Percentiles rank a stretch among this genome's conserved stretches.
These are phyloP conservation scores for Neurospora sp. DNA, from an alignment of 495 filamentous ascomycete species.

Conservation along the genomic window DNA sequence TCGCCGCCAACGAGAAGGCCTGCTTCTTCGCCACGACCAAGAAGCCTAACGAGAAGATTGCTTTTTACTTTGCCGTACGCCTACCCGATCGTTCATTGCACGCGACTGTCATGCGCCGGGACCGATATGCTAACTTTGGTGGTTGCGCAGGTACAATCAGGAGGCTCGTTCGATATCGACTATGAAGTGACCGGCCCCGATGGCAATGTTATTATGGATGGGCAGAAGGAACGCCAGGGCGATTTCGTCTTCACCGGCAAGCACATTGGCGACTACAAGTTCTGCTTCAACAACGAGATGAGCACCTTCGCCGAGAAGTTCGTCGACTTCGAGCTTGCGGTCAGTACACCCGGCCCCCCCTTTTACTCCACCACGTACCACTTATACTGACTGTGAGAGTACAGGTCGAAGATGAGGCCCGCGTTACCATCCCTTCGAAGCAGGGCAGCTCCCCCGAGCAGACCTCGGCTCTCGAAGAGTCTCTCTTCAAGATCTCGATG, in stretches of 20 bases:
- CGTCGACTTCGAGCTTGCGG: conserved; percentile 97
- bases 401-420: conserved; percentile 89
- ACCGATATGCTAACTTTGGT: background rate
- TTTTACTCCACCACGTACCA: background rate
- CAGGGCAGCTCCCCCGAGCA: conserved; percentile 90
- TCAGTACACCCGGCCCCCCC: conserved; percentile 32
- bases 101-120: background rate
- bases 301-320: conserved; percentile 96
- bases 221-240: conserved; percentile 86
- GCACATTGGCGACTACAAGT: conserved; percentile 85
- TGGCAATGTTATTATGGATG: conserved; percentile 75
- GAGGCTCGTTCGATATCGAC: conserved; percentile 92
- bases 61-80: conserved; percentile 96
- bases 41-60: conserved; percentile 71
- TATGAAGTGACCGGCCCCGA: conserved; percentile 79
- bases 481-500: conserved; percentile 86
- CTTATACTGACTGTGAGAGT: background rate
- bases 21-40: conserved; percentile 86
- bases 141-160: conserved; percentile 72
- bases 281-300: conserved; percentile 99
- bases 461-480: conserved; percentile 83
- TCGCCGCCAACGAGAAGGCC: conserved; percentile 80
- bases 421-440: conserved; percentile 75
- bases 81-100: conserved; percentile 5
- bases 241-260: conserved; percentile 97